Base-by-base conservation (phyloP, 179 eudicot genomes). In the Gypsophila paniculata region DNA sequence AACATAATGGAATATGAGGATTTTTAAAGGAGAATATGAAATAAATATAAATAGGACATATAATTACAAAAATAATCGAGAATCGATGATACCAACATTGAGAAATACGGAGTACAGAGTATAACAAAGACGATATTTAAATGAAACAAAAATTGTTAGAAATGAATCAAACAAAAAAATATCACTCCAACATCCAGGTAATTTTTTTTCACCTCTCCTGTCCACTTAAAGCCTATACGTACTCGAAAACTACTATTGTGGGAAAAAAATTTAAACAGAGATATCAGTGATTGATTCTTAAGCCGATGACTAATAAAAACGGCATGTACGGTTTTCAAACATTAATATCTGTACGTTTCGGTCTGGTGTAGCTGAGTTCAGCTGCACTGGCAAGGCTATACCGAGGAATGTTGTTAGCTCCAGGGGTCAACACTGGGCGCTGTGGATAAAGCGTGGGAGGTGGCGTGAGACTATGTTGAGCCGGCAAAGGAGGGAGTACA, bases 391-490 rank as follows among this genome's bases (percentile, higher is more conserved):
- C 68, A 18, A 79, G 67, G n/a, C 82, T 81, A 81, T 81, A 94
- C 73, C 96, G 88, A 25, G 95, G 96, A 52, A 91, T 69, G 73
- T 64, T 86, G 67, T 85, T 86, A 70, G 81, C 83, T 62, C 90
- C 97, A 0, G 96, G 96, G 19, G 96, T 91, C 17, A 83, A 82
- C 82, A 94, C 82, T 32, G 99, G 99, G 78, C 90, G 94, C 76
- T 94, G 99, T 52, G 99, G 99, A 77, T 91, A 91, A 58, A 91
- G 90, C 8, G 97, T 94, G 39, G 97, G 96, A 65, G 99, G 96
- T 14, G 99, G 99, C 13, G 94, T 89, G 70, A 91, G 90, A 78
- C 87, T 86, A 71, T 87, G 97, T 74, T 94, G 99, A 70, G 97
- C 99, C 22, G 97, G 97, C 46, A 94, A 82, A 21, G 99, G 99